These are phyloP conservation scores for Pseudogymnoascus pannorum DNA, from an alignment of 2,329 filamentous ascomycete genomes.

Conservation along the genomic window DNA sequence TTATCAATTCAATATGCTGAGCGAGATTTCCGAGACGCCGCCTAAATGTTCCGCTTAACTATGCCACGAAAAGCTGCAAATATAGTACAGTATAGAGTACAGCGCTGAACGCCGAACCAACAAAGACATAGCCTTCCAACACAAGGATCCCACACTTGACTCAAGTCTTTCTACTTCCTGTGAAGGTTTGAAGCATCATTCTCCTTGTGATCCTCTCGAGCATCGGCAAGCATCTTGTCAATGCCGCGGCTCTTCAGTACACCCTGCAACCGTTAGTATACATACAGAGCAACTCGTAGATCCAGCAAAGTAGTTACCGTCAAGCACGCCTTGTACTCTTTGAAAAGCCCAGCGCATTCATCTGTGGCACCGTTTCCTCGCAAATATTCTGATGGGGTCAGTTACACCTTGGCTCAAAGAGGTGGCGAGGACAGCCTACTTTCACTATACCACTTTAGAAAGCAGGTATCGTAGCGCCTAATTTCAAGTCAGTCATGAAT, in stretches of 20 bases:
- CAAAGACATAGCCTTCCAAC: neutral
- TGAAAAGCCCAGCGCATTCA: slow-evolving; percentile 80
- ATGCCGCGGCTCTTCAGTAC: slow-evolving; percentile 85
- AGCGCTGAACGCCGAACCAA: neutral
- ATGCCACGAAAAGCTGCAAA: neutral
- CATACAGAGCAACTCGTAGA: slow-evolving; percentile 9
- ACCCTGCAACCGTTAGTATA: slow-evolving; percentile 44
- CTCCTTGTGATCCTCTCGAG: slow-evolving; percentile 80
- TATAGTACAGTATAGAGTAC: neutral
- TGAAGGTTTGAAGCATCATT: slow-evolving; percentile 67
- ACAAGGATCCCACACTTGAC: neutral
- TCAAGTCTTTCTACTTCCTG: slow-evolving; percentile 27
- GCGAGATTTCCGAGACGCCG: neutral
- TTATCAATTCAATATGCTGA: neutral
- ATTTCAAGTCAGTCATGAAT: slow-evolving; percentile 8
- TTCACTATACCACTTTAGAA: slow-evolving; percentile 98
- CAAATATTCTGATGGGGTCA: slow-evolving; percentile 65
- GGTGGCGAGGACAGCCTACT: slow-evolving; percentile 50
- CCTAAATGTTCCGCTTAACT: neutral
- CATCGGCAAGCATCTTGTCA: slow-evolving; percentile 86
- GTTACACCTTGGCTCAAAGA: slow-evolving; percentile 12
- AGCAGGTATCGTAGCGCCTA: slow-evolving; percentile 93
- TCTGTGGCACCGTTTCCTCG: slow-evolving; percentile 72
- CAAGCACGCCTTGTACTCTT: slow-evolving; percentile 80
- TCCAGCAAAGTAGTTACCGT: slow-evolving; percentile 45